Base-by-base conservation (phyloP, 768 basidiomycete species). In the Sarcomyxa edulis region DNA sequence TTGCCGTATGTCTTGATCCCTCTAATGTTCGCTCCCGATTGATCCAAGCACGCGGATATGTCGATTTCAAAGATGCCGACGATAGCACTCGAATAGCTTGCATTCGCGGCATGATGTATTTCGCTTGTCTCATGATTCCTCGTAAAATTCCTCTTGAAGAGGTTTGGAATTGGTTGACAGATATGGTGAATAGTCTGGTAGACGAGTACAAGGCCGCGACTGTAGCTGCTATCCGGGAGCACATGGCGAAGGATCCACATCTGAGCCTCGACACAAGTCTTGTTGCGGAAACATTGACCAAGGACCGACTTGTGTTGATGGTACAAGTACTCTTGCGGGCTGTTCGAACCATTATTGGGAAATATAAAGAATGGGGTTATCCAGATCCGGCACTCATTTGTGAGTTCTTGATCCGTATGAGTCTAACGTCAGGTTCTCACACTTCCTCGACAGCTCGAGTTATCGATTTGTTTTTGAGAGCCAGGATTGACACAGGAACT, bases 51-150 rank as follows among this genome's bases (percentile, higher is more conserved):
- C 75, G 70, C 12, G 71, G 69, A 19, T 90, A 86, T 48, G 68
- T 88, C 39, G 59, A 64, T 38, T 92, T 93, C 55, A 61, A 63
- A n/a, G 60, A 72, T 18, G 81, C 81, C 0, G 81, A 88, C 44
- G 57, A 68, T 12, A 64, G 70, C 11, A 80, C 84, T 0, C 74
- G 88, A 11, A 56, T 71, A n/a, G 78, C 78, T n/a, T 74, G 78
- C 43, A 76, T 96, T 32, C 76, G 84, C 3, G 87, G 84, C 3
- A 65, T 84, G 53, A 78, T 81, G 69, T 76, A 82, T 52, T 70
- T 90, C 31, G 74, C 74, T 2, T 72, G 75, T 25, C 68, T 88
- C 8, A 62, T 81, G 50, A 68, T 74, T 15, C 74, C 76, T 21
- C 71, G 78, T 26, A 50, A 56, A 1, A 51, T 81, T 7, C 56